phyloP scores from a whole-genome alignment of 805 yeast species.

The Yarrowia osloensis region DNA sequence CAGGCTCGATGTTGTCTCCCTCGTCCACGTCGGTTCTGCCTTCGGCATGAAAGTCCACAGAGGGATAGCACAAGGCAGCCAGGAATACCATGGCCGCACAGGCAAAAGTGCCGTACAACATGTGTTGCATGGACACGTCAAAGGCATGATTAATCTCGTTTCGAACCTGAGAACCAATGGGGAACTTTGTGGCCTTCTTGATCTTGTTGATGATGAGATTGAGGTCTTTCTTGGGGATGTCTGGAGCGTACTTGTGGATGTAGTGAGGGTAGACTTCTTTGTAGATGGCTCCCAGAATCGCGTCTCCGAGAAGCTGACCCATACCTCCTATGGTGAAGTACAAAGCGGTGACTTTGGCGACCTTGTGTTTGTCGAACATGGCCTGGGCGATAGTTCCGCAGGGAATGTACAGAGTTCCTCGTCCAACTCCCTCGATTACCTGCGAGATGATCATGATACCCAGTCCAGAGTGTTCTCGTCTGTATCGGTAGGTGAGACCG shows the following conservation, averaged over 20 bases:
- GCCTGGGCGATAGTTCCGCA: constrained; percentile 17
- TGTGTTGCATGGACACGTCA: constrained; percentile 5
- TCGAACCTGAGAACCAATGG: constrained; percentile 1
- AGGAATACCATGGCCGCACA: not conserved
- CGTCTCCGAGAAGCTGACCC: constrained; percentile 8
- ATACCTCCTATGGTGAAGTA: constrained; percentile 8
- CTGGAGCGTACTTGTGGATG: constrained; percentile 8
- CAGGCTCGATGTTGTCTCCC: constrained; percentile 1
- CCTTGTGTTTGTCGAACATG: constrained; percentile 18
- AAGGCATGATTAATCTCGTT: not conserved
- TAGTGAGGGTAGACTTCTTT: not conserved
- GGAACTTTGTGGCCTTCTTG: constrained; percentile 20
- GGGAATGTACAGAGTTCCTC: constrained; percentile 16
- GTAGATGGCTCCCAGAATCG: constrained; percentile 4
- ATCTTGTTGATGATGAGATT: not conserved
- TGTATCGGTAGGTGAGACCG: not conserved
- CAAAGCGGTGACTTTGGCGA: not conserved
- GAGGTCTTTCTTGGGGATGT: not conserved
- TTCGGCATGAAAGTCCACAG: not conserved
- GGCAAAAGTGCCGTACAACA: constrained; percentile 9
- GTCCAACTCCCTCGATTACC: not conserved
- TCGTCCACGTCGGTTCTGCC: not conserved
- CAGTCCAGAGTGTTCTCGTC: not conserved
- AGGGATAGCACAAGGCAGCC: not conserved
- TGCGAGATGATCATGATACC: not conserved